These are phyloP conservation scores for Heracleum sosnowskyi DNA, from an alignment of 129 eudicot species.

Conservation along the genomic window DNA sequence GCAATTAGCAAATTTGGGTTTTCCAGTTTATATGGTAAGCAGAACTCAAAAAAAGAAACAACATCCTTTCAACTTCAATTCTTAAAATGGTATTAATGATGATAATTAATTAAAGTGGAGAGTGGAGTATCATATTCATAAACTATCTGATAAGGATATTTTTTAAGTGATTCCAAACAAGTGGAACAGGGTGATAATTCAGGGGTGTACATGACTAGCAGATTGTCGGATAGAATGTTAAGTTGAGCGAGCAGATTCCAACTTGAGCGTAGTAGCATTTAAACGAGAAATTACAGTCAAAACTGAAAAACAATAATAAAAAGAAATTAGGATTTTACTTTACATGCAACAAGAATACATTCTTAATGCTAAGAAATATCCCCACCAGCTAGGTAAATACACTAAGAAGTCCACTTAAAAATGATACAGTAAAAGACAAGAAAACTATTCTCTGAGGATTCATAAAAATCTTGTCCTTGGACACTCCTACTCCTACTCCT, in stretches of 20 bases:
- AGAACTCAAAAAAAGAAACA: neutral
- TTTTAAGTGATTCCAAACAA: conserved; percentile 2
- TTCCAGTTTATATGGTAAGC: neutral
- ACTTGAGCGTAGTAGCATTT: neutral
- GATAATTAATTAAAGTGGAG: no score
- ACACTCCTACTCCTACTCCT: no score
- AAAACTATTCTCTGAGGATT: conserved; percentile 32
- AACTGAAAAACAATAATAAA: neutral
- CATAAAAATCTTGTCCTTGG: conserved; percentile 22
- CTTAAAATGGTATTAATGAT: neutral
- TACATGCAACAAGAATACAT: neutral
- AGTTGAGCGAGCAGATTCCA: neutral
- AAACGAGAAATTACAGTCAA: neutral
- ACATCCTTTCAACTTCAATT: neutral
- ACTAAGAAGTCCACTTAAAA: conserved; percentile 41
- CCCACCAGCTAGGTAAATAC: conserved; percentile 43
- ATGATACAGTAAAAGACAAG: conserved; percentile 37
- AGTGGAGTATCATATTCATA: conserved; percentile 1
- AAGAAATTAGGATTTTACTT: neutral
- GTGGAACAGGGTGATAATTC: neutral
- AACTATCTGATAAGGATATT: neutral
- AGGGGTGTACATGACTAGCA: no score
- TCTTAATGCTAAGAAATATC: conserved; percentile 16
- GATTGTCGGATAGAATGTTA: neutral
- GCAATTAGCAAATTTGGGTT: neutral